These are phyloP conservation scores for Byssothecium circinans DNA, from an alignment of 2,329 filamentous ascomycete genomes.

Conservation along the genomic window DNA sequence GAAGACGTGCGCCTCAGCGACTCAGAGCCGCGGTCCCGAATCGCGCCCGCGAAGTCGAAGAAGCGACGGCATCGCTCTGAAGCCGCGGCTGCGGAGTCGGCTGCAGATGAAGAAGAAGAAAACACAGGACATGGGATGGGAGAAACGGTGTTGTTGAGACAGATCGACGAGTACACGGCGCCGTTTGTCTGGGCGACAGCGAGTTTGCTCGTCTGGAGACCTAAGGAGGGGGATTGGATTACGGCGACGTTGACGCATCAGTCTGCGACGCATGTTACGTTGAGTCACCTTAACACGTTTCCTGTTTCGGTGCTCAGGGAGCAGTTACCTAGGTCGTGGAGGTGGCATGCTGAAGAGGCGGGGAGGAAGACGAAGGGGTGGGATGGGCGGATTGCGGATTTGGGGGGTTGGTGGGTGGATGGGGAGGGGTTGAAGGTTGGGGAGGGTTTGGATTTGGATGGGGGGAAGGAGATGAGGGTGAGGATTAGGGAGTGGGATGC, in stretches of 20 bases:
- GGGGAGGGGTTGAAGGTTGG: slow-evolving; percentile 63
- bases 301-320: slow-evolving; percentile 82
- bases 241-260: slow-evolving; percentile 84
- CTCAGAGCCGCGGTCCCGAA: slow-evolving; percentile 27
- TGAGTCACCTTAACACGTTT: slow-evolving; percentile 89
- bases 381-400: slow-evolving; percentile 37
- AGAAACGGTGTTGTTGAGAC: slow-evolving; percentile 21
- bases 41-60: slow-evolving; percentile 6
- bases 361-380: slow-evolving; percentile 25
- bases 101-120: slow-evolving; percentile 7
- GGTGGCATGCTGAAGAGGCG: slow-evolving; percentile 57
- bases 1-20: slow-evolving; percentile 63
- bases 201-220: slow-evolving; percentile 81
- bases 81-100: too few species aligned
- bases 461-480: slow-evolving; percentile 60
- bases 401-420: slow-evolving; percentile 76
- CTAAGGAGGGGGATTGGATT: slow-evolving; percentile 70
- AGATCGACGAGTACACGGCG: slow-evolving; percentile 72
- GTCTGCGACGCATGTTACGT: slow-evolving; percentile 83
- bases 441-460: too few species aligned
- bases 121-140: slow-evolving; percentile 5
- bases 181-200: slow-evolving; percentile 87
- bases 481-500: slow-evolving; percentile 84
- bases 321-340: slow-evolving; percentile 76
- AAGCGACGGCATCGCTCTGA: slow-evolving; percentile 2